These are phyloP conservation scores for Neonectria faginata DNA, from an alignment of 2,329 filamentous ascomycete genomes.

Conservation along the genomic window DNA sequence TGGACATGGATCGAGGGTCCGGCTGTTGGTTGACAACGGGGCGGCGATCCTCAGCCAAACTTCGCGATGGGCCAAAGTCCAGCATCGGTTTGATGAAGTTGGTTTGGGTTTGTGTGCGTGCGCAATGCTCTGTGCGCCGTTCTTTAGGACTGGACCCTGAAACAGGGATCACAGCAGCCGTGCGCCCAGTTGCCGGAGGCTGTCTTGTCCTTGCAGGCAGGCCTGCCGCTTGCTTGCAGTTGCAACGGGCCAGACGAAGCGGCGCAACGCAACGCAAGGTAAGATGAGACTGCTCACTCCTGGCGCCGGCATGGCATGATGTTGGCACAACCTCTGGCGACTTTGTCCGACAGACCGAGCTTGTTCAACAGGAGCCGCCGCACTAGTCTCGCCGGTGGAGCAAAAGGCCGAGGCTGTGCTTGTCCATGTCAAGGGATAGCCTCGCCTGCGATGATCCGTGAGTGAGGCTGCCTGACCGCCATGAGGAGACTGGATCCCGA, in stretches of 20 bases:
- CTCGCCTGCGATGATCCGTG: slow-evolving; percentile 38
- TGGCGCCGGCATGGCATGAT: slow-evolving; percentile 38
- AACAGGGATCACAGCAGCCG: slow-evolving; percentile 27
- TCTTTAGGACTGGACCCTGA: slow-evolving; percentile 41
- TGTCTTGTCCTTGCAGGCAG: slow-evolving; percentile 20
- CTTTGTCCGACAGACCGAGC: slow-evolving; percentile 25
- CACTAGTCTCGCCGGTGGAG: slow-evolving; percentile 25
- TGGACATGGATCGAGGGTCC: slow-evolving; percentile 29
- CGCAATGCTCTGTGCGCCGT: slow-evolving; percentile 17
- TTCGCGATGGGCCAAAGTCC: slow-evolving; percentile 3
- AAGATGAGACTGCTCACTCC: slow-evolving; percentile 23
- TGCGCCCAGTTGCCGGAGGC: slow-evolving; percentile 26
- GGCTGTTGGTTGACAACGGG: slow-evolving; percentile 7
- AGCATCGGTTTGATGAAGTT: slow-evolving; percentile 17
- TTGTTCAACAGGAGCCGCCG: slow-evolving; percentile 28
- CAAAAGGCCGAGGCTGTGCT: slow-evolving; percentile 15
- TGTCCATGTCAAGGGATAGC: slow-evolving; percentile 42
- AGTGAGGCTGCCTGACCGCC: slow-evolving; percentile 49
- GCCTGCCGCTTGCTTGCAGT: slow-evolving; percentile 6
- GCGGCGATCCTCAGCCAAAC: background rate
- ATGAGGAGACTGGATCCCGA: slow-evolving; percentile 38
- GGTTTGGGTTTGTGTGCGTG: slow-evolving; percentile 16
- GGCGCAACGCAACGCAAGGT: slow-evolving; percentile 14
- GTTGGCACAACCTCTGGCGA: slow-evolving; percentile 32
- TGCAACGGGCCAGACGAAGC: slow-evolving; percentile 9